Percentiles rank a stretch among this genome's conserved stretches.
These are phyloP conservation scores for Hypoxylon sp. DNA, from an alignment of 2,329 filamentous ascomycete genomes.

Conservation along the genomic window DNA sequence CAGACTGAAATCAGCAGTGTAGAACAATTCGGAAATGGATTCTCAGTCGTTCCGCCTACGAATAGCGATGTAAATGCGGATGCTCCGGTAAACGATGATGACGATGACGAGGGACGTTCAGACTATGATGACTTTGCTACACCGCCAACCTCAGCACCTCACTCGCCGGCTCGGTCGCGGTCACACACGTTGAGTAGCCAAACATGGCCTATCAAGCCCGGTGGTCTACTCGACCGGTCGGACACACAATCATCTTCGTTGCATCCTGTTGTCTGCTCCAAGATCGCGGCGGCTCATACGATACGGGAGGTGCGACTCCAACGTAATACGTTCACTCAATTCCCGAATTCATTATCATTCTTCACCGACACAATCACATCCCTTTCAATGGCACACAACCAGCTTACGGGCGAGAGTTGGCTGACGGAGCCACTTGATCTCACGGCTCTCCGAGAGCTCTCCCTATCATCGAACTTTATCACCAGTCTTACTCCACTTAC, in stretches of 20 bases:
- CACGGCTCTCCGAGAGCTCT: conserved; percentile 82
- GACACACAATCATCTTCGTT: conserved; percentile 74
- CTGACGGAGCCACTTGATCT: conserved; percentile 77
- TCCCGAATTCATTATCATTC: conserved; percentile 80
- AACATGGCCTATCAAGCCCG: conserved; percentile 69
- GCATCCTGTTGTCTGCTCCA: conserved; percentile 70
- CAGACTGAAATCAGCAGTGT: conserved; percentile 42
- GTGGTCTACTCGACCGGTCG: conserved; percentile 79
- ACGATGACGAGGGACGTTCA: conserved; percentile 61
- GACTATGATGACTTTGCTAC: conserved; percentile 72
- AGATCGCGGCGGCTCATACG: conserved; percentile 66
- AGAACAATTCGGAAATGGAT: conserved; percentile 49
- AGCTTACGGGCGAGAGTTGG: conserved; percentile 75
- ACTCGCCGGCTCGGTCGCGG: conserved; percentile 64
- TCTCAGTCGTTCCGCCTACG: conserved; percentile 17
- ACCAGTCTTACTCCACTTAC: conserved; percentile 77
- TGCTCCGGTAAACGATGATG: conserved; percentile 51
- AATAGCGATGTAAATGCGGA: conserved; percentile 5
- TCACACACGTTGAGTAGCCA: conserved; percentile 64
- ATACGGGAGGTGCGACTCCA: conserved; percentile 76
- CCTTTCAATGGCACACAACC: conserved; percentile 83
- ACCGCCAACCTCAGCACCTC: conserved; percentile 68
- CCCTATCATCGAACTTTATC: conserved; percentile 81
- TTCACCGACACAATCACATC: conserved; percentile 79
- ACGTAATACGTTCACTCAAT: conserved; percentile 79